These are phyloP conservation scores for Leishmania major DNA, from an alignment of 208 protist genomes.

Conservation along the genomic window DNA sequence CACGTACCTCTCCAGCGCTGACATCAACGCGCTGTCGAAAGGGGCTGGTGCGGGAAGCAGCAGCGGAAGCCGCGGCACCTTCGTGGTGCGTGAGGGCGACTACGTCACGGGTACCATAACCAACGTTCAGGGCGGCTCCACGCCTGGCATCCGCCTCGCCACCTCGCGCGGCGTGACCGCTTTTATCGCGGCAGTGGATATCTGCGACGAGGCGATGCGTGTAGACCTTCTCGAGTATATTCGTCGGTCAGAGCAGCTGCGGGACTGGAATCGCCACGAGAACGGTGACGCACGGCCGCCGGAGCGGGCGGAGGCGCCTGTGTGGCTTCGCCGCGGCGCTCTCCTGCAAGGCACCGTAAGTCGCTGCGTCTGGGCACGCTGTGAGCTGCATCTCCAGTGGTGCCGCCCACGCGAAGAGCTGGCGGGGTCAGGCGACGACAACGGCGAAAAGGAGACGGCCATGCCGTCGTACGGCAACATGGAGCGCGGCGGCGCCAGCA, in stretches of 20 bases:
- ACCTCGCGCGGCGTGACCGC: conserved; percentile 71
- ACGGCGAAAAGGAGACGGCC: not conserved
- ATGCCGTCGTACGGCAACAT: conserved; percentile 43
- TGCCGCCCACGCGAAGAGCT: conserved; percentile 52
- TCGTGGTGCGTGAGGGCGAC: conserved; percentile 70
- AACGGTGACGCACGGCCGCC: not conserved
- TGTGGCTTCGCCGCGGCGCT: conserved; percentile 65
- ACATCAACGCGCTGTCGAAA: conserved; percentile 22
- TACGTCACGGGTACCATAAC: conserved; percentile 68
- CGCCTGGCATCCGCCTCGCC: conserved; percentile 55
- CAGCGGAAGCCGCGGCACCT: conserved; percentile 28
- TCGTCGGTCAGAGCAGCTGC: conserved; percentile 29
- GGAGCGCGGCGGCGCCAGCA: conserved; percentile 38
- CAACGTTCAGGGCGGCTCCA: conserved; percentile 46
- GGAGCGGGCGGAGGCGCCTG: conserved; percentile 24
- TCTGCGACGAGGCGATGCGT: conserved; percentile 56
- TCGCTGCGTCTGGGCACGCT: conserved; percentile 65
- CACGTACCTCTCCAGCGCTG: conserved; percentile 45
- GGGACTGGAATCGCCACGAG: conserved; percentile 22
- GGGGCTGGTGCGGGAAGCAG: not conserved
- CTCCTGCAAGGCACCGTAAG: conserved; percentile 75
- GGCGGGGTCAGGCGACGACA: conserved; percentile 9
- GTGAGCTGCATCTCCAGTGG: conserved; percentile 80
- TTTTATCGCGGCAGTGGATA: conserved; percentile 61
- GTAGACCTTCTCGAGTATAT: conserved; percentile 64